A percentile compares a stretch with the other conserved stretches of the same genome.
Evolutionary conservation across 2,329 filamentous ascomycete genomes (phyloP).

Genomic region (Polychaeton citri): DNA sequence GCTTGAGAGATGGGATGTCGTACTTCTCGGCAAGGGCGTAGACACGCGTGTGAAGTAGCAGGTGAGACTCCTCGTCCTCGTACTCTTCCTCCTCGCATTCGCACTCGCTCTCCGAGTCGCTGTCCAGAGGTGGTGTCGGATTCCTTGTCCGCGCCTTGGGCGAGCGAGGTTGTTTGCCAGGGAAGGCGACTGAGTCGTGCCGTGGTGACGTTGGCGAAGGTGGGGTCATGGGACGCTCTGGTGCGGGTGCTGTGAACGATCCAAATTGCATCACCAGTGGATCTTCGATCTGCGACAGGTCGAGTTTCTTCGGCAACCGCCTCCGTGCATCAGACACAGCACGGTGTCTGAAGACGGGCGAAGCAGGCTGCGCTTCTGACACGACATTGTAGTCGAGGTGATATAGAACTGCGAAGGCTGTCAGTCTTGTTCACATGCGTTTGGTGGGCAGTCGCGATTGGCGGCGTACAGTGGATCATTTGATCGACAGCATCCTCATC

Average conservation of each 20-base stretch:
- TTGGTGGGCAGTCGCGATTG: conserved; percentile 1
- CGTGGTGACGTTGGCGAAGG: conserved; percentile 7
- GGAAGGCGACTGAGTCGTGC: conserved; percentile 5
- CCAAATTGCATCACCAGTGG: conserved; percentile 23
- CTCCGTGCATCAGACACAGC: conserved; percentile 14
- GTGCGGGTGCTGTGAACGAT: conserved; percentile 9
- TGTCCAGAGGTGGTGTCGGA: conserved; percentile 12
- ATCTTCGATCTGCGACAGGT: conserved; percentile 21
- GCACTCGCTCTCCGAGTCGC: conserved; percentile 23
- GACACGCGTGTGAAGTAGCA: conserved; percentile 33
- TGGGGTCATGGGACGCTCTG: conserved; percentile 9
- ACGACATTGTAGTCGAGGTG: conserved; percentile 22
- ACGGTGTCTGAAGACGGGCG: conserved; percentile 20
- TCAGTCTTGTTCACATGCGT: not conserved
- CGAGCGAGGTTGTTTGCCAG: conserved; percentile 10
- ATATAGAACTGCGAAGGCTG: conserved; percentile 20
- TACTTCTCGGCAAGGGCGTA: conserved; percentile 40
- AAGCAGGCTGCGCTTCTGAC: conserved; percentile 12
- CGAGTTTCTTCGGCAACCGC: conserved; percentile 17
- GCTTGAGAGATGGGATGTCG: conserved; percentile 34
- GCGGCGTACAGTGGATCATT: conserved; percentile 24
- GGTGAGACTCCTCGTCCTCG: conserved; percentile 26
- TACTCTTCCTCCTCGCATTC: conserved; percentile 23
- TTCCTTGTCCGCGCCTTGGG: conserved; percentile 6
- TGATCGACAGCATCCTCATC: conserved; percentile 25